Evolutionary conservation across 805 yeast species (phyloP).

Genomic region (Candida rishiriensis): DNA sequence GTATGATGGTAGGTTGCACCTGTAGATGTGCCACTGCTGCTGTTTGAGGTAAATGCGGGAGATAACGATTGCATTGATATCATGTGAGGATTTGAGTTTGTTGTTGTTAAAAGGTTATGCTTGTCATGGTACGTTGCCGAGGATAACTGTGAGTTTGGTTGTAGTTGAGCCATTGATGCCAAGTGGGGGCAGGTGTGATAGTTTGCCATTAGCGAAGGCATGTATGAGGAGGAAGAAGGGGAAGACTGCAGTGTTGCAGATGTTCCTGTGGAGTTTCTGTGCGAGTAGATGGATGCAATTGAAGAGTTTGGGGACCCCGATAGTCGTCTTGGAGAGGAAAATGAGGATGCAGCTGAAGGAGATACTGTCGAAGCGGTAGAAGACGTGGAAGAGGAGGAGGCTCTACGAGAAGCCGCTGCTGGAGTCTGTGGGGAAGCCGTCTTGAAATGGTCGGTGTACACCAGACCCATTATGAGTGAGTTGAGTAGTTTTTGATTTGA

Average conservation of each 20-base stretch:
- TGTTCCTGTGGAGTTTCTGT: background rate
- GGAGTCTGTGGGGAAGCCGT: slow-evolving; percentile 8
- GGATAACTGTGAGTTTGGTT: too few species aligned
- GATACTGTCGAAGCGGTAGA: background rate
- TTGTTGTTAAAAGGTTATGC: background rate
- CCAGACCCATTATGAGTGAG: slow-evolving; percentile 22
- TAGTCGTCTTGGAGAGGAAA: background rate
- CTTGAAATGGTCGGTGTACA: slow-evolving; percentile 27
- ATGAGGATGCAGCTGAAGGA: background rate
- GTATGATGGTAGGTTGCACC: too few species aligned
- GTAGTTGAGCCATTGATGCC: background rate
- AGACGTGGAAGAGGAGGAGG: background rate
- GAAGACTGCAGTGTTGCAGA: background rate
- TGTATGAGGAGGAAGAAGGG: background rate
- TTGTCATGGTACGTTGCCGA: too few species aligned
- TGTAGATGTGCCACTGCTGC: too few species aligned
- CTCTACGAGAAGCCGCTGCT: background rate
- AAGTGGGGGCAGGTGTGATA: background rate
- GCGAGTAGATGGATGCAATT: background rate
- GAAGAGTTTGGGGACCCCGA: background rate
- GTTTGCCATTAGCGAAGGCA: too few species aligned
- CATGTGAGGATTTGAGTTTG: background rate
- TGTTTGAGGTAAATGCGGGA: too few species aligned
- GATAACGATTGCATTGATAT: too few species aligned
- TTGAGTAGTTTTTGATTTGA: too few species aligned